Conservation (phyloP, 2,329 filamentous ascomycete species). For the Zopfia rhizophila region DNA sequence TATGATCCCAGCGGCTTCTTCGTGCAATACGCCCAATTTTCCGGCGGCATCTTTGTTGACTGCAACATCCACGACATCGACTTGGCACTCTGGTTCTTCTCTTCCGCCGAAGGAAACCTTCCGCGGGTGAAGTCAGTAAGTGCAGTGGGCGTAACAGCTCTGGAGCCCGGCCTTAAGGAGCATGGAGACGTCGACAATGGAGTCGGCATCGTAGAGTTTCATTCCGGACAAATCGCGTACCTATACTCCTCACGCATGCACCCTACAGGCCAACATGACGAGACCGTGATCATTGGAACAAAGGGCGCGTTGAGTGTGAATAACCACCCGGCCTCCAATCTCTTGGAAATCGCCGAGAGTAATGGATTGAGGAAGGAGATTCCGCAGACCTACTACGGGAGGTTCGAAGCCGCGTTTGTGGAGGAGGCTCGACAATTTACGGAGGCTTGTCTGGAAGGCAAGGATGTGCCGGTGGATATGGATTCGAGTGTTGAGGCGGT, state of each 20-base stretch:
- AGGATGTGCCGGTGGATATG: slow-evolving; percentile 65
- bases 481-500: slow-evolving; percentile 68
- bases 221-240: slow-evolving; percentile 70
- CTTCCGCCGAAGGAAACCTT: slow-evolving; percentile 28
- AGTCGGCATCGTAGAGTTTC: slow-evolving; percentile 73
- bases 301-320: slow-evolving; percentile 72
- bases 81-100: slow-evolving; percentile 71
- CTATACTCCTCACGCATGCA: slow-evolving; percentile 74
- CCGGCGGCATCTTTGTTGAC: slow-evolving; percentile 76
- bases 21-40: slow-evolving; percentile 72
- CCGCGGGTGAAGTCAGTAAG: slow-evolving; percentile 65
- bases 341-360: slow-evolving; percentile 66
- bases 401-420: slow-evolving; percentile 72
- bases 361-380: slow-evolving; percentile 68
- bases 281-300: slow-evolving; percentile 74
- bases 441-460: slow-evolving; percentile 66
- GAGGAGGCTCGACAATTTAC: slow-evolving; percentile 72
- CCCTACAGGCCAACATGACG: slow-evolving; percentile 74
- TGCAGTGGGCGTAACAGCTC: slow-evolving; percentile 67
- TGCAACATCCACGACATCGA: slow-evolving; percentile 78
- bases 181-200: slow-evolving; percentile 72
- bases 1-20: slow-evolving; percentile 74
- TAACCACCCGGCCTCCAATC: slow-evolving; percentile 64
- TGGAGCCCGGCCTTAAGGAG: slow-evolving; percentile 67
- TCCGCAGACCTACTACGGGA: slow-evolving; percentile 70